Evolutionary conservation across 441 rosid genomes (phyloP).

Genomic region (Adansonia madagascariensis): DNA sequence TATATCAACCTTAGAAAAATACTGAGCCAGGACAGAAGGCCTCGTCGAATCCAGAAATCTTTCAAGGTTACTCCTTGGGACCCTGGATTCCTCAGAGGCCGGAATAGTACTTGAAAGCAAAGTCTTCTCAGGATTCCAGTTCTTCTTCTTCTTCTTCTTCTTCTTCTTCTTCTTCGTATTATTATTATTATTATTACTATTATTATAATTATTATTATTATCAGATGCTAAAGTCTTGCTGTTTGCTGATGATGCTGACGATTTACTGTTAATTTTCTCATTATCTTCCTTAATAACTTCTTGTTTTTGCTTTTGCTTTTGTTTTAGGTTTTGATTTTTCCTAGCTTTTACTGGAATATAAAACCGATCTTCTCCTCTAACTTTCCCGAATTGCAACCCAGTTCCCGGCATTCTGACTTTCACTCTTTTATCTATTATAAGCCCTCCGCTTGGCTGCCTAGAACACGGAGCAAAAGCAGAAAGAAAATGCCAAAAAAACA

Average conservation of each 20-base stretch:
- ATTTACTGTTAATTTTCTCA: conserved; percentile 10
- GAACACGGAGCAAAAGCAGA: conserved; percentile 14
- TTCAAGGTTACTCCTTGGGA: conserved; percentile 39
- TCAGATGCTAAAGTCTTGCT: conserved; percentile 23
- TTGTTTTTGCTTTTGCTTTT: conserved; percentile 29
- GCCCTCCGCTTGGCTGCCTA: conserved; percentile 14
- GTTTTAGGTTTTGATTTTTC: conserved; percentile 40
- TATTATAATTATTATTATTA: not conserved
- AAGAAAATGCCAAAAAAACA: conserved; percentile 1
- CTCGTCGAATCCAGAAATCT: conserved; percentile 43
- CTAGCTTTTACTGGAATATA: conserved; percentile 42
- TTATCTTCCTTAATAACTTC: conserved; percentile 26
- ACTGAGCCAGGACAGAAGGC: conserved; percentile 43
- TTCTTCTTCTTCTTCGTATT: too few relatives aligned
- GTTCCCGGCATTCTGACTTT: conserved; percentile 38
- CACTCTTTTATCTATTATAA: not conserved
- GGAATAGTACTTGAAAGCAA: not conserved
- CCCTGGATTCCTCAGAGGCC: conserved; percentile 21
- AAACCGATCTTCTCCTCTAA: conserved; percentile 39
- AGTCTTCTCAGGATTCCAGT: conserved; percentile 3
- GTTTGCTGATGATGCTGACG: conserved; percentile 8
- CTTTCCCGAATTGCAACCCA: conserved; percentile 33
- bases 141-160: too few relatives aligned
- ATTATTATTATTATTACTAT: not conserved
- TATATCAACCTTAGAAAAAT: conserved; percentile 37